phyloP scores from a whole-genome alignment of 75 land plant species.

The Cryptomeria japonica region DNA sequence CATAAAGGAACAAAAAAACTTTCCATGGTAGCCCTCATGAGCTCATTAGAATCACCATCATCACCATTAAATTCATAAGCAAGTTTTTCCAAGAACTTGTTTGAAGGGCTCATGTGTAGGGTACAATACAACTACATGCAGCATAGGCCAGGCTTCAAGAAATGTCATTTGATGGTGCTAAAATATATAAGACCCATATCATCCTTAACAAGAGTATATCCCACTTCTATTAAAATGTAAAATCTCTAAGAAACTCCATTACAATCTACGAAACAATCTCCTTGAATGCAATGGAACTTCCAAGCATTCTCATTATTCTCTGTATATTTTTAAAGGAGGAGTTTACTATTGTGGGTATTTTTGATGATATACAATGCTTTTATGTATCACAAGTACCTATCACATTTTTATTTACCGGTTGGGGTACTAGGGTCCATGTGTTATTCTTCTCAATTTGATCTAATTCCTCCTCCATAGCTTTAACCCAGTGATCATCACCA shows the following conservation, averaged over 20 bases:
- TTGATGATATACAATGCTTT: conserved; percentile 33
- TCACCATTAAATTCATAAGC: conserved; percentile 47
- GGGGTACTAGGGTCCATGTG: no score
- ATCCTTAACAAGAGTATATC: conserved; percentile 43
- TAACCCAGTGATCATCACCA: no score
- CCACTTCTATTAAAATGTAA: conserved; percentile 50
- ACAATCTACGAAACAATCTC: conserved; percentile 21
- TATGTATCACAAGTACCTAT: no score
- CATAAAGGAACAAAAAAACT: conserved; percentile 59
- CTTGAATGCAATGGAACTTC: conserved; percentile 46
- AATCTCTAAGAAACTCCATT: not conserved
- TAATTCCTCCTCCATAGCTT: no score
- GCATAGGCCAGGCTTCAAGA: conserved; percentile 43
- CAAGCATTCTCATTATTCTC: conserved; percentile 56
- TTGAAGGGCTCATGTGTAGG: conserved; percentile 47
- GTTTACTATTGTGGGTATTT: conserved; percentile 12
- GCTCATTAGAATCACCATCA: conserved; percentile 35
- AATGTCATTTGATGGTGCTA: conserved; percentile 60
- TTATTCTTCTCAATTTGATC: no score
- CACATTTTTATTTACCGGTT: no score
- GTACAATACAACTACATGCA: conserved; percentile 56
- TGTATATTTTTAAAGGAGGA: conserved; percentile 33
- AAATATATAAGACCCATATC: conserved; percentile 44
- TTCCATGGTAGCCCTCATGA: no score
- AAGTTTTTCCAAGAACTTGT: conserved; percentile 53